Conservation (phyloP, 1,139 yeast genomes). For the Zygoascus sp. region DNA sequence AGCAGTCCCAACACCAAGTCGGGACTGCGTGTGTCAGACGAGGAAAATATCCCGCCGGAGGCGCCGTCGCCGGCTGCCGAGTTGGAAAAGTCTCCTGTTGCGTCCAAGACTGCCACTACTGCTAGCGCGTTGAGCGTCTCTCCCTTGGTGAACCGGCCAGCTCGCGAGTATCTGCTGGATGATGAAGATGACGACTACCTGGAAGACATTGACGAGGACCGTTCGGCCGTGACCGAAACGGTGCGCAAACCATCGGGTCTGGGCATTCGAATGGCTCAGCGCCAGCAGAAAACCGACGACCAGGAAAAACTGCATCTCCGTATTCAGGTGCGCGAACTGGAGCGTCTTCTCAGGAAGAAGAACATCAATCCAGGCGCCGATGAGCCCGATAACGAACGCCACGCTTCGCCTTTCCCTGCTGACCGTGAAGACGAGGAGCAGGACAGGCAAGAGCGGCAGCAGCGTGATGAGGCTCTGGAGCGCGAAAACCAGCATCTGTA, state of each 20-base stretch:
- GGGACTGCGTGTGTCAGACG: neutral
- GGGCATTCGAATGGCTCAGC: conserved; percentile 9
- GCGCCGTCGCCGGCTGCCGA: neutral
- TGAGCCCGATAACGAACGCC: neutral
- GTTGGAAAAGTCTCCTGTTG: neutral
- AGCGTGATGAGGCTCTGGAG: conserved; percentile 7
- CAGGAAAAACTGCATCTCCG: conserved; percentile 11
- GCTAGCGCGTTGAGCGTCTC: conserved; percentile 1
- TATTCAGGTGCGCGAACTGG: conserved; percentile 7
- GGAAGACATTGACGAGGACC: neutral
- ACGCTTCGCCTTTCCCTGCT: neutral
- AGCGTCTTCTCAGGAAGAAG: conserved; percentile 5
- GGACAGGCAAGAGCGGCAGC: neutral
- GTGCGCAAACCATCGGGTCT: neutral
- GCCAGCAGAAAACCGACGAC: conserved; percentile 2
- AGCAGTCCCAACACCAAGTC: neutral
- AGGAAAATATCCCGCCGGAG: conserved; percentile 1
- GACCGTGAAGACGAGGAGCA: conserved; percentile 3
- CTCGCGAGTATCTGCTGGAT: conserved; percentile 2
- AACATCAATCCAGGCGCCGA: conserved; percentile 2
- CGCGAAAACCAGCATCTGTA: conserved; percentile 9
- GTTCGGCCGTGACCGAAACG: neutral
- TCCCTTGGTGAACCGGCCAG: neutral
- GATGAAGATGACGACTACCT: conserved; percentile 2
- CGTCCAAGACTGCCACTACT: neutral